These are phyloP conservation scores for Colletotrichum theobromicola DNA, from an alignment of 2,329 filamentous ascomycete genomes.

Conservation along the genomic window DNA sequence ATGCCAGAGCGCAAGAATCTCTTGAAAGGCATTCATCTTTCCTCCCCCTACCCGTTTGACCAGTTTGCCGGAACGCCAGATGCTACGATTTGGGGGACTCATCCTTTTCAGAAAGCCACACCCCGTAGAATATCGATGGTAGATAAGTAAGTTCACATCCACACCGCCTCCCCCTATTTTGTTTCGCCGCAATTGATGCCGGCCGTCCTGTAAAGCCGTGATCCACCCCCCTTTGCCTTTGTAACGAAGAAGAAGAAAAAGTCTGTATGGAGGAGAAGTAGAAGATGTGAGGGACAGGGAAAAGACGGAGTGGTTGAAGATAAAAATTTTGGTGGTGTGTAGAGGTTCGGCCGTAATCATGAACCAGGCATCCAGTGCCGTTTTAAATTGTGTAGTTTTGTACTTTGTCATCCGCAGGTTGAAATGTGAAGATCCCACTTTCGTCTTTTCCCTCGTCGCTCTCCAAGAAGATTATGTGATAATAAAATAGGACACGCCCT, in stretches of 20 bases:
- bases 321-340: neutral
- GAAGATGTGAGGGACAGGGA: neutral
- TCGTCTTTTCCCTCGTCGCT: neutral
- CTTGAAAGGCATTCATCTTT: accelerated
- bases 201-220: neutral
- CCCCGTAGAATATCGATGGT: neutral
- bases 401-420: neutral
- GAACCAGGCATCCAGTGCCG: constrained; percentile 11
- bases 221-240: neutral
- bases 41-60: neutral
- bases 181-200: neutral
- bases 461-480: neutral
- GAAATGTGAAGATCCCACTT: neutral
- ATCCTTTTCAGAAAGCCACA: neutral
- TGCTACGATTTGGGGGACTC: neutral
- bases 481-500: neutral
- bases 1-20: neutral
- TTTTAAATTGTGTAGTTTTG: neutral
- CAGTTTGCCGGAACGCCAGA: neutral
- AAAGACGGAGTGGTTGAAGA: neutral
- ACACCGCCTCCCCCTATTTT: neutral
- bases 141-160: neutral
- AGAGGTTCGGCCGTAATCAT: neutral
- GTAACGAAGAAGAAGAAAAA: neutral
- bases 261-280: neutral